Base-by-base conservation (phyloP, 2,329 filamentous ascomycete species). In the Cordyceps fumosorosea region DNA sequence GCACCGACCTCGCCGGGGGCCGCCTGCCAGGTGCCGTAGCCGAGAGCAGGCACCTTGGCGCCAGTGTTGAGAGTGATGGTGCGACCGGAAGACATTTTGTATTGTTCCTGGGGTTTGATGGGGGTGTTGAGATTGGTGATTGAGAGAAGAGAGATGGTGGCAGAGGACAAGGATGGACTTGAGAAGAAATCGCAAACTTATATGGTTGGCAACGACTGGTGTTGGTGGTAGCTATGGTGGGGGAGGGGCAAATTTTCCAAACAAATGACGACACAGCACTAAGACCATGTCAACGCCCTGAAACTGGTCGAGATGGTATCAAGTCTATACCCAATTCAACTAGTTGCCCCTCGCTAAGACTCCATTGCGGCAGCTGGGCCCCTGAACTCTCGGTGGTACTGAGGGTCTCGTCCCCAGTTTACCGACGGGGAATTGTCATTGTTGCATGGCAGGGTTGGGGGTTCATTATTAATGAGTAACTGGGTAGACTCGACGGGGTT, bases 21-120 rank as follows among this genome's bases (percentile, higher is more conserved):
- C 37, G 86, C 84, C 72, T 89, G 87, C 86, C 86, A 89, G 68
- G 86, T 89, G 69, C 84, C 84, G 26, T 59, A 75, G 63, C 80
- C 78, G 63, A 84, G 72, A 53, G 77, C 76, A 24, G 84, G 81
- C 55, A 88, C 87, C 74, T 85, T 83, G 67, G 82, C 83, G 64
- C 86, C 85, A 60, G 80, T 79, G 74, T 81, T 84, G 66, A 84
- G 78, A 65, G 81, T 81, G 66, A 84, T 81, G 73, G 81, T 73
- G 64, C 69, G 73, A 61, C 77, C 81, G 70, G 77, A 75, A 70
- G 84, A 86, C 84, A 87, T 87, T 65, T 57, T 70, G 65, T 29
- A 56, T 37, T 56, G 32, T 56, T 56, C 14, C 11, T 48, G 6
- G 12, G n/a, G 20, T 42, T 45, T 42, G n/a, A n/a, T 42, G 40